Evolutionary conservation across 1,139 yeast genomes (phyloP).

Genomic region (Geotrichum klebahnii): DNA sequence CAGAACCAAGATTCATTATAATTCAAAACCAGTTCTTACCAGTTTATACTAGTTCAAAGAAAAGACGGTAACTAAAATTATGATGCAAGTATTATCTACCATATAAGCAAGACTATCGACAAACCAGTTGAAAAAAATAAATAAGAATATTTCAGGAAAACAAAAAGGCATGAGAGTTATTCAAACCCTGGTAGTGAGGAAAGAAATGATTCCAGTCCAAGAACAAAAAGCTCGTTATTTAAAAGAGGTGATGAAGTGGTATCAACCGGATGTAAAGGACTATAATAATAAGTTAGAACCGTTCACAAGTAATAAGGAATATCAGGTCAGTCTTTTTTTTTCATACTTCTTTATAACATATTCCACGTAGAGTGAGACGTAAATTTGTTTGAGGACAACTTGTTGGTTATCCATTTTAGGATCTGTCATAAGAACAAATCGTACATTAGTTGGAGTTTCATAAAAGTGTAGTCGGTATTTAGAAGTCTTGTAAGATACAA

Average conservation of each 20-base stretch:
- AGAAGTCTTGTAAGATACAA: constrained; percentile 66
- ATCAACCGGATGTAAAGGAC: constrained; percentile 40
- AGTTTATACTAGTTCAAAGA: too few species aligned
- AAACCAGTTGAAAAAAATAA: not conserved
- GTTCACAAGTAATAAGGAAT: not conserved
- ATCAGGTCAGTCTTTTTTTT: not conserved
- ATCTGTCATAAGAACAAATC: constrained; percentile 73
- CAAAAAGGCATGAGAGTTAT: constrained; percentile 12
- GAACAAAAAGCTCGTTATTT: constrained; percentile 41
- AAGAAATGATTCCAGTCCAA: constrained; percentile 42
- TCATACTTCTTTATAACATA: constrained; percentile 60
- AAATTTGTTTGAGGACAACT: constrained; percentile 60
- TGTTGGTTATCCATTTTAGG: constrained; percentile 58
- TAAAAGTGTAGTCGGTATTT: constrained; percentile 71
- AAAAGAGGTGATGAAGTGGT: constrained; percentile 38
- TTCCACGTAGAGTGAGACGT: constrained; percentile 62
- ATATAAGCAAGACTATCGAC: not conserved
- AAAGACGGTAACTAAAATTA: too few species aligned
- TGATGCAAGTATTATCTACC: too few species aligned
- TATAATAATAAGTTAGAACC: constrained; percentile 15
- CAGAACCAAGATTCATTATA: too few species aligned
- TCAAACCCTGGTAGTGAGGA: constrained; percentile 39
- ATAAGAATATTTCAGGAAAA: not conserved
- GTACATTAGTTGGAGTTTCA: constrained; percentile 75
- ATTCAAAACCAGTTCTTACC: too few species aligned